These are phyloP conservation scores for Candida germanica DNA, from an alignment of 805 yeast genomes.

Conservation along the genomic window DNA sequence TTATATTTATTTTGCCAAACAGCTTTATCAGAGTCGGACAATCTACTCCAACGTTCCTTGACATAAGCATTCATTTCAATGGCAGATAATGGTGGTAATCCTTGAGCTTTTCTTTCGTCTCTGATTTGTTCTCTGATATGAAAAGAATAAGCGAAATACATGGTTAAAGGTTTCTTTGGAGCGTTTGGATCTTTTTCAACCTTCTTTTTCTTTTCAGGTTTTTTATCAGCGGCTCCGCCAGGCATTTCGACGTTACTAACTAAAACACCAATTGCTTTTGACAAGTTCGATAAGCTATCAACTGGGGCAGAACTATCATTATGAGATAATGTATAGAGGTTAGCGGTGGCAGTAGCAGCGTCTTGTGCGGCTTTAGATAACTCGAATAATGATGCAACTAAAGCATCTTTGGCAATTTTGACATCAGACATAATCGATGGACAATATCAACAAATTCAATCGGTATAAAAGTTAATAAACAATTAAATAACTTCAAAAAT, in stretches of 20 bases:
- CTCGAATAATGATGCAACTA: conserved; percentile 74
- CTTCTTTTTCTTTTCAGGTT: conserved; percentile 45
- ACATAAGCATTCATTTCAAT: conserved; percentile 78
- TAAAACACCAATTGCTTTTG: conserved; percentile 29
- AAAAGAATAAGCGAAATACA: conserved; percentile 74
- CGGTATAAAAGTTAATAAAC: too few species aligned
- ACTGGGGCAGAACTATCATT: conserved; percentile 8
- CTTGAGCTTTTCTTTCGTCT: conserved; percentile 57
- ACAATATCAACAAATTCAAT: too few species aligned
- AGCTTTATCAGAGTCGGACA: conserved; percentile 67
- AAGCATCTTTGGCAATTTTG: conserved; percentile 22
- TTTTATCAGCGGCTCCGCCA: conserved; percentile 24
- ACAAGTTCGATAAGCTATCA: conserved; percentile 26
- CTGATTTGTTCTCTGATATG: conserved; percentile 68
- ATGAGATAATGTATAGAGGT: conserved; percentile 10
- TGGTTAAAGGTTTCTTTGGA: conserved; percentile 91
- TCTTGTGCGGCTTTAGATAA: conserved; percentile 84
- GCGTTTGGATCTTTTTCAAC: conserved; percentile 79
- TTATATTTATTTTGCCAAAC: conserved; percentile 63
- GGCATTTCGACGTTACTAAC: conserved; percentile 16
- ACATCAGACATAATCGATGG: conserved; percentile 9
- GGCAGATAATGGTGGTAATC: conserved; percentile 63
- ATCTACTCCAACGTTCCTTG: conserved; percentile 72
- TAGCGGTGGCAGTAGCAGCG: conserved; percentile 73
- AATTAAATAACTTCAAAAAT: too few species aligned